Evolutionary conservation across 768 basidiomycete species (phyloP).

Genomic region (Trametes cingulata): DNA sequence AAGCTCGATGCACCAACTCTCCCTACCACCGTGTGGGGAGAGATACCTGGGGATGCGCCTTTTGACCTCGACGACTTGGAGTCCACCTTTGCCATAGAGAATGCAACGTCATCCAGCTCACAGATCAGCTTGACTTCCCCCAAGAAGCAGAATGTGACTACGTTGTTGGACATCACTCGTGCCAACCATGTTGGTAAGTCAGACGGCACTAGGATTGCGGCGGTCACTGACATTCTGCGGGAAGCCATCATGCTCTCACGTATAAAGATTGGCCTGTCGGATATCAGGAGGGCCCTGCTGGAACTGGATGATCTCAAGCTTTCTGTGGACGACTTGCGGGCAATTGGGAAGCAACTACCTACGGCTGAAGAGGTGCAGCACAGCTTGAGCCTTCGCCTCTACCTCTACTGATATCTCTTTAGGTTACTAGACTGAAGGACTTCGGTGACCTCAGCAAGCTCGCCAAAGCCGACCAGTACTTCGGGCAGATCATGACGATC

Average conservation of each 20-base stretch:
- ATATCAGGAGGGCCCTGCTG: conserved; percentile 72
- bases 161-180: conserved; percentile 74
- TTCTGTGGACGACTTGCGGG: conserved; percentile 73
- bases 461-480: conserved; percentile 83
- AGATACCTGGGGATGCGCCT: conserved; percentile 41
- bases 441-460: conserved; percentile 75
- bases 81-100: conserved; percentile 67
- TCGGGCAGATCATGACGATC: conserved; percentile 74
- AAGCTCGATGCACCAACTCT: conserved; percentile 56
- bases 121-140: conserved; percentile 40
- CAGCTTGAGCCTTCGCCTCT: neutral
- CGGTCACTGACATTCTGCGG: neutral
- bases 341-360: conserved; percentile 74
- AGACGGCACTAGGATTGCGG: neutral
- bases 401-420: neutral
- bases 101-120: conserved; percentile 42
- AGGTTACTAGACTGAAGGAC: conserved; percentile 66
- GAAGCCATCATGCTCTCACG: conserved; percentile 83
- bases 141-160: conserved; percentile 64
- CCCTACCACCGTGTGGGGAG: conserved; percentile 69
- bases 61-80: conserved; percentile 74
- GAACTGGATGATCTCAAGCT: conserved; percentile 69
- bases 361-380: conserved; percentile 73
- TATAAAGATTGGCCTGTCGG: conserved; percentile 62
- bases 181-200: conserved; percentile 80